phyloP scores from a whole-genome alignment of 2,329 filamentous ascomycete genomes.

The Ophiobolus disseminans region DNA sequence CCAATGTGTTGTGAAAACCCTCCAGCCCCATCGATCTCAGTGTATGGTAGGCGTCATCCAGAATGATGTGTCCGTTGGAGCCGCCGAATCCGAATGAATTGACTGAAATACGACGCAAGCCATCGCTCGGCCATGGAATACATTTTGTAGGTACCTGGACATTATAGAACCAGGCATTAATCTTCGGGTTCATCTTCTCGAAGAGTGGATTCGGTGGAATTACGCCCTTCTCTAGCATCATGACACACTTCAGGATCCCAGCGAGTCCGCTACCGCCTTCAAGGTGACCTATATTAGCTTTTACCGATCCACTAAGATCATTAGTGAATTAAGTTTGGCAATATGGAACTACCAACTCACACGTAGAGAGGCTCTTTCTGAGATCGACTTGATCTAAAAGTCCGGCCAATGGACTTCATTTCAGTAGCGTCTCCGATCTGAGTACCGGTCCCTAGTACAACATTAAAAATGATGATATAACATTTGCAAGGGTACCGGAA shows the following conservation, averaged over 20 bases:
- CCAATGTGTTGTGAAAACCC: no score
- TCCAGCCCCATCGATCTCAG: no score
- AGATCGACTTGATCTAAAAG: no score
- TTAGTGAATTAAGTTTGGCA: background rate
- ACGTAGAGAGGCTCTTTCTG: no score
- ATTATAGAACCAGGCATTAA: conserved; percentile 1
- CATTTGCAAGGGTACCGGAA: no score
- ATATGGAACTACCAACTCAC: background rate
- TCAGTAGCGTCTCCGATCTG: no score
- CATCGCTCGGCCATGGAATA: conserved; percentile 8
- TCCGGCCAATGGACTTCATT: no score
- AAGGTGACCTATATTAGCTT: conserved; percentile 24
- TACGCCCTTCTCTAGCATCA: conserved; percentile 41
- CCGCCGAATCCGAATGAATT: conserved; percentile 34
- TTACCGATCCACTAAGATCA: conserved; percentile 32
- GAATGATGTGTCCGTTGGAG: conserved; percentile 20
- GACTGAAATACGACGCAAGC: conserved; percentile 16
- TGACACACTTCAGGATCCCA: conserved; percentile 32
- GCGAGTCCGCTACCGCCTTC: conserved; percentile 31
- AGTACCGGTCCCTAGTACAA: no score
- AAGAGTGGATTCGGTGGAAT: conserved; percentile 39
- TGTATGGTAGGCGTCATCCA: conserved; percentile 14
- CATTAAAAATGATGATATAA: no score
- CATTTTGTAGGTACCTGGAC: conserved; percentile 3
- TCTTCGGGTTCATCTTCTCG: conserved; percentile 33